Conservation (phyloP, 225 moss, liverwort and hornwort species). For the Marchantia paleacea region DNA sequence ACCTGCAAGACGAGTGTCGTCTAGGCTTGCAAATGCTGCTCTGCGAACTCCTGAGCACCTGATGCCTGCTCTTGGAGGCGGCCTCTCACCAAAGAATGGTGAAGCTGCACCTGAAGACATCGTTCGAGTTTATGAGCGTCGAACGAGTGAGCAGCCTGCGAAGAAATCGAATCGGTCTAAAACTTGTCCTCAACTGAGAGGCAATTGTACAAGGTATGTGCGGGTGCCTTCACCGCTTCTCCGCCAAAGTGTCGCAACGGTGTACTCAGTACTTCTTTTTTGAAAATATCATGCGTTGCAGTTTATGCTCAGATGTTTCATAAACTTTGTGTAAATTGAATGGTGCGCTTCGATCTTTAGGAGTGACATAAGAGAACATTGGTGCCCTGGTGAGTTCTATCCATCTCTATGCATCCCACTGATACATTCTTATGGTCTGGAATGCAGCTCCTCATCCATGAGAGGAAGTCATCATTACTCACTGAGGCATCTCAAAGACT, state of each 20-base stretch:
- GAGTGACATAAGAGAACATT: neutral
- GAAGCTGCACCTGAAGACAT: constrained; percentile 2
- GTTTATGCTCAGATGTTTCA: neutral
- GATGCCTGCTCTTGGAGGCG: constrained; percentile 19
- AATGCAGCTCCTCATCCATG: neutral
- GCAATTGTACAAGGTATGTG: neutral
- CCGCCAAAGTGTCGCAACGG: neutral
- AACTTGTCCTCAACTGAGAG: constrained; percentile 13
- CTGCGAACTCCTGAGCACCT: constrained; percentile 12
- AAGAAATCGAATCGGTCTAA: neutral
- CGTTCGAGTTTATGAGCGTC: constrained; percentile 9
- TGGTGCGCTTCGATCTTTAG: neutral
- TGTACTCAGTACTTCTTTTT: neutral
- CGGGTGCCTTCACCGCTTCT: neutral
- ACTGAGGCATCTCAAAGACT: neutral
- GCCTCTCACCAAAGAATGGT: neutral
- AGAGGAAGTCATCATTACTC: neutral
- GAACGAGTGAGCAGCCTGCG: constrained; percentile 1
- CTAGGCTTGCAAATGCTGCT: neutral
- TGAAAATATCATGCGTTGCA: neutral
- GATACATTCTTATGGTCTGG: neutral
- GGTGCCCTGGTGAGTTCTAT: neutral
- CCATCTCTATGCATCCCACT: neutral
- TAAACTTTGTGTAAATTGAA: neutral
- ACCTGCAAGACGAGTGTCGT: neutral